A percentile compares a stretch with the other conserved stretches of the same genome.
Conservation (phyloP, 176 grass and related monocot genomes). For the Aegilops longissima region DNA sequence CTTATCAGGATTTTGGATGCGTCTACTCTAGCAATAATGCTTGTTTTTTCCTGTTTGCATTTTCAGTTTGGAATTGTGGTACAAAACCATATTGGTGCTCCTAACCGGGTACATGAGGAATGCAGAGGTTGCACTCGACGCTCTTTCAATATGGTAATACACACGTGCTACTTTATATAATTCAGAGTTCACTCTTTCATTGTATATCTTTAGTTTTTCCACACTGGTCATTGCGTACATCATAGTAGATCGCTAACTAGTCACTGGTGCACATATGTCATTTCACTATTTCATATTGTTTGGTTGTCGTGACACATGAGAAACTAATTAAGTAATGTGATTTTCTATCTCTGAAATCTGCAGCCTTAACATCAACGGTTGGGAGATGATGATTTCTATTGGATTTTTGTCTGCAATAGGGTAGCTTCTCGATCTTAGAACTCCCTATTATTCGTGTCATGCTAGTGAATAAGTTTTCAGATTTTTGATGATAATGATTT, state of each 20-base stretch:
- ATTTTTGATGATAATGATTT: neutral
- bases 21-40: neutral
- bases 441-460: neutral
- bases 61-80: conserved; percentile 93
- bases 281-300: neutral
- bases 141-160: conserved; percentile 89
- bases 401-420: conserved; percentile 71
- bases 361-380: conserved; percentile 98
- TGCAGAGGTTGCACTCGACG: conserved; percentile 76
- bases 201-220: neutral
- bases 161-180: neutral
- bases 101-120: conserved; percentile 88
- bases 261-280: neutral
- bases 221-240: neutral
- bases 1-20: neutral
- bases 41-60: neutral
- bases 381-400: conserved; percentile 90
- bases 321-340: neutral
- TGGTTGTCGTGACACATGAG: neutral
- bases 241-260: neutral
- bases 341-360: conserved; percentile 2
- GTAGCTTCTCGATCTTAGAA: conserved; percentile 24
- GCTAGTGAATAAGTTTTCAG: neutral
- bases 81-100: conserved; percentile 79
- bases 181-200: neutral